A percentile compares a stretch with the other conserved stretches of the same genome.
phyloP scores from a whole-genome alignment of 306 rosid species.

The Canavalia gladiata region DNA sequence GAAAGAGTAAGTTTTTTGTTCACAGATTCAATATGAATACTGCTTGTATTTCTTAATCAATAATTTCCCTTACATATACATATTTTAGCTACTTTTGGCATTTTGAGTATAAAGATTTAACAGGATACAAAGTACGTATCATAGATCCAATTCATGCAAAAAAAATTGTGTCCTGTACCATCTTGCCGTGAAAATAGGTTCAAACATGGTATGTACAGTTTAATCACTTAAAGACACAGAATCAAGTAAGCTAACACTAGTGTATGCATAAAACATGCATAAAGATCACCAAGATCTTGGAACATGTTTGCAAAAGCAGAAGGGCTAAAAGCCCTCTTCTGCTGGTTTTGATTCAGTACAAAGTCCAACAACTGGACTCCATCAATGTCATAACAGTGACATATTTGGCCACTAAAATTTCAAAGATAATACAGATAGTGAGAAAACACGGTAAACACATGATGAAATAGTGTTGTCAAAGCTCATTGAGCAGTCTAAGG shows the following conservation, averaged over 20 bases:
- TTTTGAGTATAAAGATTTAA: neutral
- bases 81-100: neutral
- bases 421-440: neutral
- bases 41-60: neutral
- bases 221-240: neutral
- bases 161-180: neutral
- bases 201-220: neutral
- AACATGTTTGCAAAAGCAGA: neutral
- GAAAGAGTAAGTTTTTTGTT: neutral
- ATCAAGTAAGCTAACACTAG: neutral
- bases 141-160: neutral
- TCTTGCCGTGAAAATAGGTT: neutral
- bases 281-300: neutral
- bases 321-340: slow-evolving; percentile 11
- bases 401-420: neutral
- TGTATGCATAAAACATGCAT: neutral
- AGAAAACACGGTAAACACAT: neutral
- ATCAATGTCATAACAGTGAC: neutral
- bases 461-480: neutral
- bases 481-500: neutral
- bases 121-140: neutral
- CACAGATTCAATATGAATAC: too few species aligned
- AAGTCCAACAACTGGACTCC: neutral
- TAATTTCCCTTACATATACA: neutral
- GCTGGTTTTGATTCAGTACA: neutral